phyloP scores from a whole-genome alignment of 805 yeast species.

The Starmerella davenportii region DNA sequence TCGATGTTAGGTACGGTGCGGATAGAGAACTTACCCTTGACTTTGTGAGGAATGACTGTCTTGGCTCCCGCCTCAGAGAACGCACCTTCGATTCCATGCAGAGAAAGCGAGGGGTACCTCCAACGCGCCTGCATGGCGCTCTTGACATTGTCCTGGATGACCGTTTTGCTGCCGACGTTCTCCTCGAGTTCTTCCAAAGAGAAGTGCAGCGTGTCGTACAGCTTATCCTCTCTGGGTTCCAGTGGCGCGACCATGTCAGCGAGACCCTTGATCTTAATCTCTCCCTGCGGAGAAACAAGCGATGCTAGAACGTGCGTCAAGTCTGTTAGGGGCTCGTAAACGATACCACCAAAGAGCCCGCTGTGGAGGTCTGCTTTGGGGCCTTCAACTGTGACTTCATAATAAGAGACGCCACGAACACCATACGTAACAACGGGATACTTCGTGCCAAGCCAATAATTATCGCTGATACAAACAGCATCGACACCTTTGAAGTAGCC shows the following conservation, averaged over 20 bases:
- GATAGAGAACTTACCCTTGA: slow-evolving; percentile 84
- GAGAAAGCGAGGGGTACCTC: slow-evolving; percentile 91
- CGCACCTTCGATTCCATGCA: slow-evolving; percentile 97
- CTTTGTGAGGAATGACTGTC: slow-evolving; percentile 94
- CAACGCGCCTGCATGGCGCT: slow-evolving; percentile 92
- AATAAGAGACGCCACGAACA: slow-evolving; percentile 88
- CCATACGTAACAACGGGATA: slow-evolving; percentile 97
- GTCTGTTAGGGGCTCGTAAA: slow-evolving; percentile 96
- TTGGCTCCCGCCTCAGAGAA: slow-evolving; percentile 90
- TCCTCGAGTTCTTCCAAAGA: slow-evolving; percentile 66
- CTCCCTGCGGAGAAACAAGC: slow-evolving; percentile 67
- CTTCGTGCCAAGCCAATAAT: slow-evolving; percentile 95
- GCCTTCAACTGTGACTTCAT: slow-evolving; percentile 64
- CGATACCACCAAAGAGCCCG: slow-evolving; percentile 92
- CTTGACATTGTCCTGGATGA: slow-evolving; percentile 58
- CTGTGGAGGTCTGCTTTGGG: slow-evolving; percentile 96
- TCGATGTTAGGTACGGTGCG: slow-evolving; percentile 94
- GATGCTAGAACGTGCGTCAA: slow-evolving; percentile 57
- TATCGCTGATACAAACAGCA: slow-evolving; percentile 89
- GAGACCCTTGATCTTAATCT: slow-evolving; percentile 73
- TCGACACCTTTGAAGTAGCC: slow-evolving; percentile 74
- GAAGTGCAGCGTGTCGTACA: slow-evolving; percentile 76
- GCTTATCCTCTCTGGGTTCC: slow-evolving; percentile 55
- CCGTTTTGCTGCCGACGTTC: slow-evolving; percentile 77
- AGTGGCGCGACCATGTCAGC: slow-evolving; percentile 90